Base-by-base conservation (phyloP, 305 asterid genomes). In the Fraxinus xanthoxyloides region DNA sequence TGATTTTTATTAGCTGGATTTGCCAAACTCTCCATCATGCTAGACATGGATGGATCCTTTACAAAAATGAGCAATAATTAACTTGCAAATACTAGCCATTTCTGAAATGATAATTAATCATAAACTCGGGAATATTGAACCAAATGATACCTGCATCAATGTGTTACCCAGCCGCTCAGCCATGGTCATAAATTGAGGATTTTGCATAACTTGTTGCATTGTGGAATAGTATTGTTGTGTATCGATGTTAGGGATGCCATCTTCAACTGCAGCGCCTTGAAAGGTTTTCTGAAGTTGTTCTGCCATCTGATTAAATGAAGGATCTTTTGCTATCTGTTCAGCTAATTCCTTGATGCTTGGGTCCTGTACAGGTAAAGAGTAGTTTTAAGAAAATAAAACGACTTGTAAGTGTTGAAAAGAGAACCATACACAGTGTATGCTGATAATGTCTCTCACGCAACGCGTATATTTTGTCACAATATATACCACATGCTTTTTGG, bases 141-240 rank as follows among this genome's bases (percentile, higher is more conserved):
- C 31, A 79, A 74, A n/a, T 76, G 61, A 69, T 85, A 96, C 99
- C 99, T 96, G 98, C 95, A 96, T 90, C 86, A 96, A 85, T 31
- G 98, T 92, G 80, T 69, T 90, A 80, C 99, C 99, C 82, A 96
- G 96, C 82, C 86, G 92, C 91, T 96, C 98, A 77, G 99, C 98
- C 98, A 96, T 96, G 81, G 88, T 90, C 97, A 94, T 90, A 82
- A 96, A 94, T 75, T 96, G 97, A 56, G 99, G 99, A 82, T 96
- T 96, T 87, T 96, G 97, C 98, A 96, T 96, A 78, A 96, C 99
- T 82, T 96, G 97, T 87, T 94, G 98, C 97, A 96, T 94, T 4
- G 98, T 91, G 23, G 92, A 83, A 78, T 90, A 88, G 87, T 96
- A 96, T 82, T 94, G 97, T 67, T 93, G 97, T 54, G 97, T 87